Conservation (phyloP, 208 protist genomes). For the Crithidia fasciculata region DNA sequence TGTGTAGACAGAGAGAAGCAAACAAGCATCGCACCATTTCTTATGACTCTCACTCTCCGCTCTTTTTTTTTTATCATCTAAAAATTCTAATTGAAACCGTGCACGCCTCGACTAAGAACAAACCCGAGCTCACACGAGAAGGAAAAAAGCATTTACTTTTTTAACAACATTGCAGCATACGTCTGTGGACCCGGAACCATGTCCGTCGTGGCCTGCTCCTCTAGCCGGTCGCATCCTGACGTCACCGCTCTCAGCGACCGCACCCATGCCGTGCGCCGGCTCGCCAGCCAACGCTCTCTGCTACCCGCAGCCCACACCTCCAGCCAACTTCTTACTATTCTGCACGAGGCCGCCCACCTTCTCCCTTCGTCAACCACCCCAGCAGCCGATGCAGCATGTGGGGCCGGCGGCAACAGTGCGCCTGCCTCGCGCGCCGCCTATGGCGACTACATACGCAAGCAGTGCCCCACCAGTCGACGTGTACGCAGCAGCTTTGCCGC, state of each 20-base stretch:
- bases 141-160: too few relatives aligned
- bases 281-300: conserved; percentile 34
- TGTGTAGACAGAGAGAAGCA: too few relatives aligned
- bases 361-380: not conserved
- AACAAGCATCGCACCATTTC: too few relatives aligned
- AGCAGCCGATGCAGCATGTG: not conserved
- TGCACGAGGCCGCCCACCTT: conserved; percentile 17
- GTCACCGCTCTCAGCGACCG: conserved; percentile 1
- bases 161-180: too few relatives aligned
- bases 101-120: too few relatives aligned
- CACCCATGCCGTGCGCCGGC: conserved; percentile 31
- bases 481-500: conserved; percentile 68
- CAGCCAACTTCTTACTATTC: conserved; percentile 26
- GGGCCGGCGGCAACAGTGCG: not conserved
- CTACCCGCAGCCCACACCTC: conserved; percentile 40
- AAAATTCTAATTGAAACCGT: too few relatives aligned
- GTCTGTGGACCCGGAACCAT: not conserved
- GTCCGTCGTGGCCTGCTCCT: conserved; percentile 15
- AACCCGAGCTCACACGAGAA: too few relatives aligned
- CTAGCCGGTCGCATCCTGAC: conserved; percentile 1
- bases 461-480: conserved; percentile 41
- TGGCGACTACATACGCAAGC: conserved; percentile 2
- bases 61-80: too few relatives aligned
- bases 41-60: too few relatives aligned
- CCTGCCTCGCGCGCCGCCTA: not conserved